Conservation (phyloP, 2,329 filamentous ascomycete genomes). For the Claviceps cyperi region DNA sequence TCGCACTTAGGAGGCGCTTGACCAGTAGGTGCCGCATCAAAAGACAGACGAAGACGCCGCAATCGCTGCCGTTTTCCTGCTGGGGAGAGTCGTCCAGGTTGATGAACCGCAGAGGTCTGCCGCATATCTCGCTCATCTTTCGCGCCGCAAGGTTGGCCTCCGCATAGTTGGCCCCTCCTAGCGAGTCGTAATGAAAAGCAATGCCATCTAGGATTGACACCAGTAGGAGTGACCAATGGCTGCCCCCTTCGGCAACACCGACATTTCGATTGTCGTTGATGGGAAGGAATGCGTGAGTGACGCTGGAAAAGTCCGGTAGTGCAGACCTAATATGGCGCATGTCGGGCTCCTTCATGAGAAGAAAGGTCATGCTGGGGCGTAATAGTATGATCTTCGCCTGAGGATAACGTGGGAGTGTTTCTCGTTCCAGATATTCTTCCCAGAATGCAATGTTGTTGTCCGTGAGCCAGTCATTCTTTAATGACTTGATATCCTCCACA, state of each 20-base stretch:
- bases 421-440: constrained; percentile 92
- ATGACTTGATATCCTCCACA: constrained; percentile 72
- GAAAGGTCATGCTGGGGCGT: constrained; percentile 81
- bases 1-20: constrained; percentile 64
- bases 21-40: constrained; percentile 89
- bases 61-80: constrained; percentile 86
- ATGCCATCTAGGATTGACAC: constrained; percentile 80
- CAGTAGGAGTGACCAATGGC: constrained; percentile 87
- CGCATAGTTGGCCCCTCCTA: constrained; percentile 58
- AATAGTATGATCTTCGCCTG: constrained; percentile 80
- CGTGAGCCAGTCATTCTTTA: constrained; percentile 90
- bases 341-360: constrained; percentile 63
- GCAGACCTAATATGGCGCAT: constrained; percentile 45
- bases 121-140: constrained; percentile 56
- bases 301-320: constrained; percentile 64
- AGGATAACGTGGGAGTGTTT: constrained; percentile 66
- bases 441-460: constrained; percentile 97
- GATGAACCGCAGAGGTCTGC: constrained; percentile 55
- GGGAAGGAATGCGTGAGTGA: constrained; percentile 89
- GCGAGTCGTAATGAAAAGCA: constrained; percentile 91
- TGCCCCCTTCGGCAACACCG: constrained; percentile 69
- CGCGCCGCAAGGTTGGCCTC: constrained; percentile 57
- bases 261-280: constrained; percentile 79
- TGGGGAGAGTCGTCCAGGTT: constrained; percentile 76
- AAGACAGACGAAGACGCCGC: constrained; percentile 90